Conservation (phyloP, 352 stramenopile species). For the Phytopythium oedochilum region DNA sequence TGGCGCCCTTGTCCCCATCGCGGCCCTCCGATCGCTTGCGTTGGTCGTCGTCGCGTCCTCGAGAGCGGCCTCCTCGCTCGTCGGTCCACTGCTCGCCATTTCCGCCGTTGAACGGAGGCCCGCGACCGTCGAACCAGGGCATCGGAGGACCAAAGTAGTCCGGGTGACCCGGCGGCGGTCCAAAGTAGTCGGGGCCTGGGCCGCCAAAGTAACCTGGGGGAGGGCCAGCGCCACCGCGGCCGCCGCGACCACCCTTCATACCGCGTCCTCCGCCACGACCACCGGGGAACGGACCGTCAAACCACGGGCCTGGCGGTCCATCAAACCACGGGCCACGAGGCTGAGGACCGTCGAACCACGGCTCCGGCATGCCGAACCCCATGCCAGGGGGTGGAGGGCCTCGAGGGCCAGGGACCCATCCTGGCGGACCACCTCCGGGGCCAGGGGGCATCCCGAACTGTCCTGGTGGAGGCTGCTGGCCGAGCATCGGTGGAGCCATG, state of each 20-base stretch:
- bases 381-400: conserved; percentile 13
- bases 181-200: conserved; percentile 71
- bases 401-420: not conserved
- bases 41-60: conserved; percentile 35
- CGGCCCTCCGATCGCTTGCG: conserved; percentile 34
- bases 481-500: conserved; percentile 15
- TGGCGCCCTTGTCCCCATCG: conserved; percentile 31
- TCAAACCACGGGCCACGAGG: conserved; percentile 76
- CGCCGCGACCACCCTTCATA: conserved; percentile 47
- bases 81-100: conserved; percentile 43
- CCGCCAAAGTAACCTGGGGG: conserved; percentile 68
- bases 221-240: conserved; percentile 25
- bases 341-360: conserved; percentile 69
- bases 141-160: conserved; percentile 72
- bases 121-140: conserved; percentile 66
- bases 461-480: conserved; percentile 24
- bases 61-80: conserved; percentile 22
- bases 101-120: conserved; percentile 40
- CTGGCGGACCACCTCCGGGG: conserved; percentile 27
- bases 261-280: conserved; percentile 23
- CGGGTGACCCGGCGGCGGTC: conserved; percentile 58
- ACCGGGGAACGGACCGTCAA: conserved; percentile 69
- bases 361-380: conserved; percentile 50
- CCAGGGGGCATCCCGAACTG: conserved; percentile 26
- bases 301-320: conserved; percentile 66